Conservation (phyloP, 1,284 basidiomycete species). For the Puccinia triticina region DNA sequence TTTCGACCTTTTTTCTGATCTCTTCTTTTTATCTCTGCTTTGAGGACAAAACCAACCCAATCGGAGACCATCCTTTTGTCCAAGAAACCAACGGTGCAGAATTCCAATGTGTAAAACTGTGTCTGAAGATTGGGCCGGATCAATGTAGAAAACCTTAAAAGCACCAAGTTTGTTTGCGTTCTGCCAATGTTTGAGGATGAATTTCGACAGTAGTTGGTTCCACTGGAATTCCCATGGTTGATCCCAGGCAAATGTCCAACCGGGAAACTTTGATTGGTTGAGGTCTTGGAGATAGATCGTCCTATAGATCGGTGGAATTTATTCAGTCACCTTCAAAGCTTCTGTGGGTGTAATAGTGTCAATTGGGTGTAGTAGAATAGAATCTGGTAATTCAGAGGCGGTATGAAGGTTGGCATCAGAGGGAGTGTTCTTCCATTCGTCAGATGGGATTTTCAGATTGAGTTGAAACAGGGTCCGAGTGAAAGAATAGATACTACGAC, state of each 20-base stretch:
- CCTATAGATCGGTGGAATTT: neutral
- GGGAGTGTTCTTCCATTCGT: neutral
- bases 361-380: conserved; percentile 5
- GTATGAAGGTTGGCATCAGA: neutral
- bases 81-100: conserved; percentile 9
- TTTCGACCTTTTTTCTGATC: conserved; percentile 18
- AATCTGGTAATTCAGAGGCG: neutral
- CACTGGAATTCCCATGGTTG: neutral
- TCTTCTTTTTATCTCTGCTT: neutral
- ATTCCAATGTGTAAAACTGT: neutral
- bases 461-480: neutral
- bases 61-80: neutral
- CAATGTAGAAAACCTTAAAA: neutral
- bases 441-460: neutral
- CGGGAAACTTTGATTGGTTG: neutral
- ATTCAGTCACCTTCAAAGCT: neutral
- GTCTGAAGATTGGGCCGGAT: conserved; percentile 1
- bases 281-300: neutral
- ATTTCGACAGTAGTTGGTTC: conserved; percentile 11
- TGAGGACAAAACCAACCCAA: neutral
- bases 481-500: neutral
- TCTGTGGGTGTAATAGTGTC: neutral
- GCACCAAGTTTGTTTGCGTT: neutral
- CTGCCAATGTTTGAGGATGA: conserved; percentile 4
- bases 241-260: conserved; percentile 10